Evolutionary conservation across 257 asterid genomes (phyloP), one percentile per base, ranked within the genome.

Genomic region (Gentiana macrophylla): DNA sequence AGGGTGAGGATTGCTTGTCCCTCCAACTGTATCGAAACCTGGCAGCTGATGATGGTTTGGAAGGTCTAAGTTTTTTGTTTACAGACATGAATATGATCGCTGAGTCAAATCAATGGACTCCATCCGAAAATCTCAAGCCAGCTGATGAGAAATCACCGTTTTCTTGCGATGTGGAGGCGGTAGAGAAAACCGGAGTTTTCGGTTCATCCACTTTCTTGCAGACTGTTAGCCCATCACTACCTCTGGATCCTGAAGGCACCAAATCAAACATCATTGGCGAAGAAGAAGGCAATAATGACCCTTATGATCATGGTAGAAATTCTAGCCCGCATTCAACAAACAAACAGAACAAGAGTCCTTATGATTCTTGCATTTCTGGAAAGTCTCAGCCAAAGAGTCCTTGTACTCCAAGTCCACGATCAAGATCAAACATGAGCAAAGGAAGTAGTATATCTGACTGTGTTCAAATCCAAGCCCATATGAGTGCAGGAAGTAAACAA

Each of bases 381-480:
- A 67, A 44, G 60, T 62, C 61, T 58, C 70, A 55, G 12, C 35
- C 49, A 2, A 78, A 75, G 56, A 72, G 41, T 62, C 35, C 34
- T 60, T 52, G 75, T 32, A 75, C 37, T 69, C 60, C 66, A 63
- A 65, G 59, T 37, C 70, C 78, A 4, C 72, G 55, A 68, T 60
- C 66, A 64, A 60, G 51, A 57, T 52, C 80, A 47, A 71, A 63
- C 63, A 50, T 50, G 65, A 85, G 77, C 70, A 83, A 82, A 66
- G 79, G 94, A 69, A 83, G 89, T 67, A 94, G 92, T 56, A 85
- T 80, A 68, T 54, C 67, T 15, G 75, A 70, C 10, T 62, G 75
- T 49, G 65, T 64, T 62, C 70, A 69, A 69, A 74, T 73, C 12
- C 73, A 70, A 64, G 79, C 84, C 36, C 69, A 77, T 59, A 72